Percentiles rank a stretch among this genome's conserved stretches.
phyloP scores from a whole-genome alignment of 2,329 filamentous ascomycete species.

The Apiospora kogelbergensis region DNA sequence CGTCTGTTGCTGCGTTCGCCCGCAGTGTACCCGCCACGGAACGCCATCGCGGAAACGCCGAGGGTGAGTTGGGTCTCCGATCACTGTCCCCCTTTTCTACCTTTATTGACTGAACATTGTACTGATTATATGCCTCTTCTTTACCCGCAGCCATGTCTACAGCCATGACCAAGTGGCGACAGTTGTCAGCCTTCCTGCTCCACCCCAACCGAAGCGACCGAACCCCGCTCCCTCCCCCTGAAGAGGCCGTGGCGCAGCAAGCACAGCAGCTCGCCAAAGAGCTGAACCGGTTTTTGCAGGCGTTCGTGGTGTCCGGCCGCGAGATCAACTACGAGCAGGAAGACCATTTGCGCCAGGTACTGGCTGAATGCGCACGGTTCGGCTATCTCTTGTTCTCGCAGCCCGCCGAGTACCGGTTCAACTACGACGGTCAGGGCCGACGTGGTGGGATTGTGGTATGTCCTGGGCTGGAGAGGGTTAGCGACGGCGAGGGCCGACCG shows the following conservation, averaged over 20 bases:
- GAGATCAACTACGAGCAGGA: slow-evolving; percentile 35
- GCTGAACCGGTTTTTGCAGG: slow-evolving; percentile 34
- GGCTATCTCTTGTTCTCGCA: slow-evolving; percentile 45
- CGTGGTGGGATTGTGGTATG: slow-evolving; percentile 21
- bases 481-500: slow-evolving; percentile 22
- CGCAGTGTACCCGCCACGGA: not conserved
- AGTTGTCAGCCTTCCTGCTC: slow-evolving; percentile 41
- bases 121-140: not conserved
- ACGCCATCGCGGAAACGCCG: slow-evolving; percentile 1
- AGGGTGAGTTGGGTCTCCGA: too few species aligned
- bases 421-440: slow-evolving; percentile 14
- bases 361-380: slow-evolving; percentile 40
- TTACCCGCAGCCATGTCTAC: slow-evolving; percentile 23
- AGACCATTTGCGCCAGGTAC: slow-evolving; percentile 38
- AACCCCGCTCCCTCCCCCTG: slow-evolving; percentile 31
- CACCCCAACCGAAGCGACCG: slow-evolving; percentile 35
- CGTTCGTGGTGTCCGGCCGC: slow-evolving; percentile 32
- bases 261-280: slow-evolving; percentile 32
- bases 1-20: not conserved
- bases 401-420: slow-evolving; percentile 38
- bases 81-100: not conserved
- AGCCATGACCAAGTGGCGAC: slow-evolving; percentile 42
- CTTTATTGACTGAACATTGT: not conserved
- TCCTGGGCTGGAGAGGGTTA: slow-evolving; percentile 25
- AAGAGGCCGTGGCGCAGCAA: slow-evolving; percentile 29